Evolutionary conservation across 2,329 filamentous ascomycete genomes (phyloP).

Genomic region (Blastomyces emzantsi): DNA sequence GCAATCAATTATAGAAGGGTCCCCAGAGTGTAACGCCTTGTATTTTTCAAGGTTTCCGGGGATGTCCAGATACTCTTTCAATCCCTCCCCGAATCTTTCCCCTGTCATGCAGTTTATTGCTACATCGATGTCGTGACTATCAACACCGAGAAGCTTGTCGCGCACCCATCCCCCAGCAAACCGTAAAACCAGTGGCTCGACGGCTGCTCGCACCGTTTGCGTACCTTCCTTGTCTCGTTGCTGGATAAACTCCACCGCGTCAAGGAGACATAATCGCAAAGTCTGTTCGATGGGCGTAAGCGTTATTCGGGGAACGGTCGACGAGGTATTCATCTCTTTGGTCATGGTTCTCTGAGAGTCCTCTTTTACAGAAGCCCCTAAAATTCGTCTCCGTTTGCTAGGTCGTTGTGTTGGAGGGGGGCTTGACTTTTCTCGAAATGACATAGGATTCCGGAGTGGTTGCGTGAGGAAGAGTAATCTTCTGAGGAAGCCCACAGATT

Average conservation of each 20-base stretch:
- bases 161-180: constrained; percentile 45
- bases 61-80: constrained; percentile 37
- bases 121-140: constrained; percentile 43
- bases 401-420: constrained; percentile 20
- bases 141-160: constrained; percentile 40
- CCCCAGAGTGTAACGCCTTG: constrained; percentile 37
- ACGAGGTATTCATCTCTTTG: constrained; percentile 10
- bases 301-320: constrained; percentile 35
- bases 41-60: constrained; percentile 34
- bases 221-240: constrained; percentile 32
- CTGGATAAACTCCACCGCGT: constrained; percentile 63
- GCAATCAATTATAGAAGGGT: constrained; percentile 45
- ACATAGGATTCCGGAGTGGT: constrained; percentile 11
- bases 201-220: constrained; percentile 17
- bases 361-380: constrained; percentile 14
- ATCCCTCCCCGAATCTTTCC: constrained; percentile 36
- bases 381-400: constrained; percentile 28
- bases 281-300: constrained; percentile 64
- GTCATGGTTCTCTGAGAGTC: constrained; percentile 19
- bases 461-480: background rate
- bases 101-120: constrained; percentile 44
- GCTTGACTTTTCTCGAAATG: constrained; percentile 23
- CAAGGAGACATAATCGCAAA: constrained; percentile 66
- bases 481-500: background rate
- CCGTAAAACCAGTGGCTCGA: constrained; percentile 31